Percentiles rank a stretch among this genome's conserved stretches.
Conservation (phyloP, 2,329 filamentous ascomycete species). For the Bisporella sp. region DNA sequence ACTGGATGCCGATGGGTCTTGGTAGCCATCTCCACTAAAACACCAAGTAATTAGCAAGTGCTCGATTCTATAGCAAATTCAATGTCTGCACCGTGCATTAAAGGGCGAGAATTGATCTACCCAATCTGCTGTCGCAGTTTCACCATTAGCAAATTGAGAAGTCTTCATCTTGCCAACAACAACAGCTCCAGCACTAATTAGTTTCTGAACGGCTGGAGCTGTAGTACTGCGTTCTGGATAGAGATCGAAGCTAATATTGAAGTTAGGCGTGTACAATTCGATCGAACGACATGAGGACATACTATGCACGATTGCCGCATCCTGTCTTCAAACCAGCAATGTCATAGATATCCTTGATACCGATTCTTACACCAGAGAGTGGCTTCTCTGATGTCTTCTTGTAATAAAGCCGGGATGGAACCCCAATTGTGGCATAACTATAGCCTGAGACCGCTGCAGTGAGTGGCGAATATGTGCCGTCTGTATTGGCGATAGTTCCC, state of each 20-base stretch:
- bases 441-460: conserved; percentile 33
- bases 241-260: conserved; percentile 33
- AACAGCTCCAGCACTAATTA: conserved; percentile 54
- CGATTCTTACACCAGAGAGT: conserved; percentile 52
- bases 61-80: too few species aligned
- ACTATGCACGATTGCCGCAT: conserved; percentile 50
- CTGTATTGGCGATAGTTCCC: conserved; percentile 29
- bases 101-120: conserved; percentile 33
- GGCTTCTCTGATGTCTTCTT: conserved; percentile 45
- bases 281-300: too few species aligned
- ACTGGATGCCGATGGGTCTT: conserved; percentile 40
- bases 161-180: conserved; percentile 47
- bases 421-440: conserved; percentile 39
- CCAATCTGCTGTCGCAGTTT: conserved; percentile 43
- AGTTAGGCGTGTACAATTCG: too few species aligned
- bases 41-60: too few species aligned
- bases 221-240: conserved; percentile 40
- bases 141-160: conserved; percentile 36
- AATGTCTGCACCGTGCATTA: conserved; percentile 26
- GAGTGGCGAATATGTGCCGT: conserved; percentile 36
- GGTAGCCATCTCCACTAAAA: conserved; percentile 37
- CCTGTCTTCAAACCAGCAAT: conserved; percentile 49
- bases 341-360: conserved; percentile 57
- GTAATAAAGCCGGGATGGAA: conserved; percentile 55
- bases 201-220: conserved; percentile 41